Evolutionary conservation across 2,329 filamentous ascomycete species (phyloP), one percentile per base, ranked within the genome.

Genomic region (Huntiella bhutanensis): DNA sequence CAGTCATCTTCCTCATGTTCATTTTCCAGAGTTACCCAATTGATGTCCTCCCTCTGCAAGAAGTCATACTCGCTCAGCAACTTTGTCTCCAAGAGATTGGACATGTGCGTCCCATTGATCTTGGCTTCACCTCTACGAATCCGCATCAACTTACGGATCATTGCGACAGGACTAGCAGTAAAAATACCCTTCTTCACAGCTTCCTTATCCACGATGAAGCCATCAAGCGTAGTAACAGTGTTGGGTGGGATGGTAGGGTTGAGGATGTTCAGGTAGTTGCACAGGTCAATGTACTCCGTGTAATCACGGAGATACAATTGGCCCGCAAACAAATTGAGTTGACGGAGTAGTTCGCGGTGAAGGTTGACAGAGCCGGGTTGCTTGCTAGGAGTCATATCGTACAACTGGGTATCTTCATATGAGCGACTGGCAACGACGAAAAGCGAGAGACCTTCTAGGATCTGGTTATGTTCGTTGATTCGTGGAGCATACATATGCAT

Each of bases 271-370:
- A 82, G 58, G 36, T 66, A 67, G 1, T 61, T 55, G 49, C 74
- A 78, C 0, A 69, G 54, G 1, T 60, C 55, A 0, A 56, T 51
- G 51, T 83, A 85, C 45, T 81, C 69, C 0, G 59, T 49, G 38
- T 65, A 71, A 0, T 63, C 66, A 0, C 55, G 57, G 7, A 83
- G 61, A 52, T 83, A 84, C 0, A 83, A 62, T 46, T 80, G 75
- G 0, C 80, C 80, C 0, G 80, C 64, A 46, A 85, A 83, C 0
- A 84, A 58, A 37, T 80, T 78, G 0, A 84, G 63, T 47, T 73
- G 63, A 0, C 63, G 58, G 0, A 60, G 56, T 0, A 71, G 54
- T 3, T 28, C 17, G 16, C 19, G 3, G 41, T 40, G 8, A 28
- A 10, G 12, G 17, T 13, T 10, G n/a, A 10, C 3, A 28, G 22